phyloP scores from a whole-genome alignment of 2,329 filamentous ascomycete genomes.

The Botrytis paeoniae region DNA sequence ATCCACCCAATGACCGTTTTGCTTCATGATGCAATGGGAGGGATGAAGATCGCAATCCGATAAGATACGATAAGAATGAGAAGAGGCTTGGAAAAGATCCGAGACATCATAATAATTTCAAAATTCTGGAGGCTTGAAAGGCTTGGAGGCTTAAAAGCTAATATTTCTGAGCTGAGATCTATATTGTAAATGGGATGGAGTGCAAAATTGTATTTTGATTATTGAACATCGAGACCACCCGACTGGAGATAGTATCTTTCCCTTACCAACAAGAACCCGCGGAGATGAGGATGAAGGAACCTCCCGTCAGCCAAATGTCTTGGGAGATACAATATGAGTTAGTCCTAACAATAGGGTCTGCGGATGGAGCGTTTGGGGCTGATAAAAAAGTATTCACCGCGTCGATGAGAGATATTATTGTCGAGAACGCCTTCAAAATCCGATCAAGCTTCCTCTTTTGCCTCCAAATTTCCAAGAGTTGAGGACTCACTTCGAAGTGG shows the following conservation, averaged over 20 bases:
- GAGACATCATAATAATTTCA: neutral
- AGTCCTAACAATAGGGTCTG: neutral
- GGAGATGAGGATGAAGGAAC: neutral
- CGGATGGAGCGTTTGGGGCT: neutral
- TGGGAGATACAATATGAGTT: neutral
- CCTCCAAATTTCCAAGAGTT: neutral
- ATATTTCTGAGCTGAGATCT: neutral
- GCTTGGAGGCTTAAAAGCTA: neutral
- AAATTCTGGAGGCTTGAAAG: neutral
- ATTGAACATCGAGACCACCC: neutral
- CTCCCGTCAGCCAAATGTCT: neutral
- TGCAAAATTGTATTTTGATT: neutral
- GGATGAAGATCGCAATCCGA: constrained; percentile 13
- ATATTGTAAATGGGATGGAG: neutral
- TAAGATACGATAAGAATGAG: constrained; percentile 8
- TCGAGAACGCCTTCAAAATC: neutral
- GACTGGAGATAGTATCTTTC: neutral
- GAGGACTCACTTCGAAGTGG: neutral
- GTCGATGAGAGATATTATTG: neutral
- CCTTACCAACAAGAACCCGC: neutral
- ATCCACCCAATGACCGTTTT: neutral
- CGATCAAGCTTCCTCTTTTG: neutral
- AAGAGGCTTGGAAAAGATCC: neutral
- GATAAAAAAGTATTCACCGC: neutral
- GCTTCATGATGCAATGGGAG: constrained; percentile 18